Conservation (phyloP, 768 basidiomycete species). For the Hypsizygus marmoreus region DNA sequence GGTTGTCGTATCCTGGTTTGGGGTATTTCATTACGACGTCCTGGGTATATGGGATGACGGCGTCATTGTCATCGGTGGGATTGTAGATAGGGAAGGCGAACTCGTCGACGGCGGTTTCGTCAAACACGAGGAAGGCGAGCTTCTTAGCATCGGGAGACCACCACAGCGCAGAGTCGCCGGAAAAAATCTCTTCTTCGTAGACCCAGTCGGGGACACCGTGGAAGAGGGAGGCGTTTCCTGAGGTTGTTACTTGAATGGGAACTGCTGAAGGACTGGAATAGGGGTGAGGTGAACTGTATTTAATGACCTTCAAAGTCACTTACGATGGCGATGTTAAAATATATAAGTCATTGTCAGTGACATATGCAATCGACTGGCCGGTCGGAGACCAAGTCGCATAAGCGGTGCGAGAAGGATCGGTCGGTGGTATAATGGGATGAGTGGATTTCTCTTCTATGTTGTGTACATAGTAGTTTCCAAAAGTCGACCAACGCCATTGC, state of each 20-base stretch:
- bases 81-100: constrained; percentile 93
- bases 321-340: constrained; percentile 70
- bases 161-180: constrained; percentile 77
- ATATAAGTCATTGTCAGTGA: constrained; percentile 87
- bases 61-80: constrained; percentile 67
- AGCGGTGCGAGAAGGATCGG: constrained; percentile 69
- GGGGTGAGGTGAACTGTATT: constrained; percentile 1
- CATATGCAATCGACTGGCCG: constrained; percentile 83
- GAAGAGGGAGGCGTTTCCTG: constrained; percentile 84
- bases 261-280: constrained; percentile 20
- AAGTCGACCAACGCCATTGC: constrained; percentile 95
- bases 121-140: constrained; percentile 83
- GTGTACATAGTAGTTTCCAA: constrained; percentile 94
- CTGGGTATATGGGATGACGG: constrained; percentile 78
- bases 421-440: constrained; percentile 67
- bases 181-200: constrained; percentile 91
- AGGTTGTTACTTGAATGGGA: constrained; percentile 75
- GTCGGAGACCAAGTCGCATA: constrained; percentile 90
- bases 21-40: constrained; percentile 79
- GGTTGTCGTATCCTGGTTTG: constrained; percentile 90
- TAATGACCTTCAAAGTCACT: too few species aligned
- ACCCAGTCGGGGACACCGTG: constrained; percentile 98
- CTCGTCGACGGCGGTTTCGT: constrained; percentile 86
- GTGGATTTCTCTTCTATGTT: constrained; percentile 69
- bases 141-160: constrained; percentile 82